phyloP scores from a whole-genome alignment of 345 rosid genomes.

The Eucalyptus erythrocorys region DNA sequence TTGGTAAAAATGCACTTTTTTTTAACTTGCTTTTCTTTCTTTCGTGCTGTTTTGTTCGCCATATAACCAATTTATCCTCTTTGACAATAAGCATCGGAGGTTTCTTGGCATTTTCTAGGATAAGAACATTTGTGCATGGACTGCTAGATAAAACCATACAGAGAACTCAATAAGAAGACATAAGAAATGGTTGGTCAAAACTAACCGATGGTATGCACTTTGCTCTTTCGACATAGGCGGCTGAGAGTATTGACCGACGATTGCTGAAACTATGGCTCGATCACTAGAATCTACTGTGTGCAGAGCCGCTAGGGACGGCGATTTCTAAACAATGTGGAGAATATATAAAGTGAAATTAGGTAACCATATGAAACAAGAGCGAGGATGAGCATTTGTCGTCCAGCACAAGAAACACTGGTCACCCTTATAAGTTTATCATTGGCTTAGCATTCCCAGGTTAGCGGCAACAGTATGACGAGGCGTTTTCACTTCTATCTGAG shows the following conservation, averaged over 20 bases:
- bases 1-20: too few species aligned
- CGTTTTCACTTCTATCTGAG: neutral
- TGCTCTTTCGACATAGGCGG: conserved; percentile 14
- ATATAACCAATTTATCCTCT: too few species aligned
- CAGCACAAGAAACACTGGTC: too few species aligned
- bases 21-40: too few species aligned
- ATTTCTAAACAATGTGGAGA: conserved; percentile 20
- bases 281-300: conserved; percentile 35
- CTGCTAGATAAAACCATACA: neutral
- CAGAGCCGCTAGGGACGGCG: conserved; percentile 38
- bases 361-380: too few species aligned
- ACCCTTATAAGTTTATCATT: neutral
- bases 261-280: conserved; percentile 27
- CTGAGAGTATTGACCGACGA: conserved; percentile 42
- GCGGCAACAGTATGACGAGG: neutral
- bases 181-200: neutral
- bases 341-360: too few species aligned
- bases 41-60: too few species aligned
- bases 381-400: too few species aligned
- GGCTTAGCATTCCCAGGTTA: neutral
- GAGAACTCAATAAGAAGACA: neutral
- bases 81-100: too few species aligned
- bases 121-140: neutral
- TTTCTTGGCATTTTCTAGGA: neutral
- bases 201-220: conserved; percentile 27